phyloP scores from a whole-genome alignment of 2,329 filamentous ascomycete genomes.

The Chrysosporium queenslandicum region DNA sequence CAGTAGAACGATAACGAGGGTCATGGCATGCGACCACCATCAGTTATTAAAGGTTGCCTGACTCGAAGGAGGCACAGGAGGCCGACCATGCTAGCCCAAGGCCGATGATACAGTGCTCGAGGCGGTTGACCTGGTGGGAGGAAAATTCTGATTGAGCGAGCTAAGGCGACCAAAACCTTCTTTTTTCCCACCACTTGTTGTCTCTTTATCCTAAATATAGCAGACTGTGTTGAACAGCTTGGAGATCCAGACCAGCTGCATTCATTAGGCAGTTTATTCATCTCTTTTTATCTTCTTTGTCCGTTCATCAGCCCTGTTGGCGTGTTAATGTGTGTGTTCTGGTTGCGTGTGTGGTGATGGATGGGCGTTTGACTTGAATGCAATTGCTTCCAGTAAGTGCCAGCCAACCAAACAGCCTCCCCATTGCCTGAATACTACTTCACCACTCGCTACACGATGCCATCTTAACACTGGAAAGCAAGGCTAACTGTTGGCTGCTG shows the following conservation, averaged over 20 bases:
- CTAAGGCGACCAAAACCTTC: neutral
- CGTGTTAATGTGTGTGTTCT: neutral
- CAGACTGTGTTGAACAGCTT: no score
- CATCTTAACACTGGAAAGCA: neutral
- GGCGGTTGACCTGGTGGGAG: no score
- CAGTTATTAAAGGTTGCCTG: neutral
- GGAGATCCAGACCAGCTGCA: no score
- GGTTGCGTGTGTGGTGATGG: neutral
- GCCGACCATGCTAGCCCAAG: neutral
- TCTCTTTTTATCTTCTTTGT: no score
- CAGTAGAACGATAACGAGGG: no score
- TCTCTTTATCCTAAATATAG: neutral
- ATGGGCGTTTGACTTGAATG: neutral
- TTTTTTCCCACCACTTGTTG: neutral
- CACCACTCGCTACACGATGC: neutral
- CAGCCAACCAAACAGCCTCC: neutral
- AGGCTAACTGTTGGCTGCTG: constrained; percentile 26
- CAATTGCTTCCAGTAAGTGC: constrained; percentile 3
- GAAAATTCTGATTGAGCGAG: neutral
- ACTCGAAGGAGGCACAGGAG: neutral
- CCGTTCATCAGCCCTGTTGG: no score
- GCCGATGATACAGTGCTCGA: neutral
- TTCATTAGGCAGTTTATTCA: no score
- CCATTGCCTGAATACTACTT: neutral
- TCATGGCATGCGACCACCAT: neutral